These are phyloP conservation scores for Candida nitratophila DNA, from an alignment of 805 yeast species.

Conservation along the genomic window DNA sequence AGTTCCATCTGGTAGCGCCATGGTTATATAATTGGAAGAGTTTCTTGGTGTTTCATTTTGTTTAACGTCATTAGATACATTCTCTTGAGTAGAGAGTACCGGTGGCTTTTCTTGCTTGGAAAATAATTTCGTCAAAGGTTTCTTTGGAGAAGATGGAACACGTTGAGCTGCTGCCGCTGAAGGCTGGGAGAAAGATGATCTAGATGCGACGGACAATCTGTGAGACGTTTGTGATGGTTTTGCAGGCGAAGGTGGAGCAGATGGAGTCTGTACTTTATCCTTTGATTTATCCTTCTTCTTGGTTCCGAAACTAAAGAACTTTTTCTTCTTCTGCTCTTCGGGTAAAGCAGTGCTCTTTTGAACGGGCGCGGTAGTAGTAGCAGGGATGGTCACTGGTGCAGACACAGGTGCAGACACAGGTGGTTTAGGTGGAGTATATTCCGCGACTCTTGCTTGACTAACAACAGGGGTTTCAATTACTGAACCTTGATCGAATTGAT, in stretches of 20 bases:
- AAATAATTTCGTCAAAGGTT: too few relatives aligned
- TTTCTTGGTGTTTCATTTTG: too few relatives aligned
- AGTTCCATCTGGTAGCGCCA: background rate
- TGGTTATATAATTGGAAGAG: background rate
- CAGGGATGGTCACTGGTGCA: too few relatives aligned
- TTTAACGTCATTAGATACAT: background rate
- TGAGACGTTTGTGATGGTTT: background rate
- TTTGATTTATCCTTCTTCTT: background rate
- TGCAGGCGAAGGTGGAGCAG: background rate
- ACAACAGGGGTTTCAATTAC: background rate
- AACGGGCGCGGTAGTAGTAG: too few relatives aligned
- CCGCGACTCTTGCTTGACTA: background rate
- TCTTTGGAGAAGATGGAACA: background rate
- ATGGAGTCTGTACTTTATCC: too few relatives aligned
- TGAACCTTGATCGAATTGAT: background rate
- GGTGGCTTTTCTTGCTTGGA: background rate
- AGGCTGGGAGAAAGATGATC: background rate
- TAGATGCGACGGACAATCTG: too few relatives aligned
- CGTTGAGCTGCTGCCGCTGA: background rate
- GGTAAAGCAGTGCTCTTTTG: too few relatives aligned
- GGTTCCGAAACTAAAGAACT: constrained; percentile 2
- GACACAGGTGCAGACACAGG: too few relatives aligned
- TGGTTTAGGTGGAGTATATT: background rate
- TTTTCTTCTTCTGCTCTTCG: background rate
- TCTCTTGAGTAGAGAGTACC: background rate